Conservation (phyloP, 306 rosid genomes). For the Castanea sativa region DNA sequence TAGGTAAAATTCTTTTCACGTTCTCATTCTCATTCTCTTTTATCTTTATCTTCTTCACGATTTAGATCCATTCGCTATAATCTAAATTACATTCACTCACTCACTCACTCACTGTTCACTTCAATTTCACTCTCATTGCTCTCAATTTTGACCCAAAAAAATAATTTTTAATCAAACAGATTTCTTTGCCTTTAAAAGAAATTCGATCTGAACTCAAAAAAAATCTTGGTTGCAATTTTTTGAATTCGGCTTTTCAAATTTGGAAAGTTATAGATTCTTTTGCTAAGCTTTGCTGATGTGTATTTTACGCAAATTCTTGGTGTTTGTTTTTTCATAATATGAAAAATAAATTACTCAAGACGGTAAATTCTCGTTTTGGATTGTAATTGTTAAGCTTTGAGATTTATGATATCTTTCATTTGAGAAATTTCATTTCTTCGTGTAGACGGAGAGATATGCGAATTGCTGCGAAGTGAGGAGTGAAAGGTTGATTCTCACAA, state of each 20-base stretch:
- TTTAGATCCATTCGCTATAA: conserved; percentile 24
- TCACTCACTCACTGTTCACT: too few species aligned
- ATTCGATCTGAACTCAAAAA: neutral
- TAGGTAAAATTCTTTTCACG: conserved; percentile 13
- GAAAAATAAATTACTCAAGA: too few species aligned
- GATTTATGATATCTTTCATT: neutral
- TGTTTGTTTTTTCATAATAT: too few species aligned
- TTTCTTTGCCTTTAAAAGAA: neutral
- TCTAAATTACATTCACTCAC: neutral
- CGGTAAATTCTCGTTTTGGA: neutral
- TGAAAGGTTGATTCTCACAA: conserved; percentile 18
- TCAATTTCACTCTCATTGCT: too few species aligned
- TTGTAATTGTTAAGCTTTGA: neutral
- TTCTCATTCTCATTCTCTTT: neutral
- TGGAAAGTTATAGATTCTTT: neutral
- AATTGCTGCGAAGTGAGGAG: conserved; percentile 1
- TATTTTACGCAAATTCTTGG: too few species aligned
- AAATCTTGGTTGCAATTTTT: neutral
- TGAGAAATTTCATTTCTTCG: neutral
- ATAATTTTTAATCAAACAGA: too few species aligned
- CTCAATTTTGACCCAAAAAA: too few species aligned
- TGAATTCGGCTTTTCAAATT: neutral
- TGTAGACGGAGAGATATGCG: conserved; percentile 18
- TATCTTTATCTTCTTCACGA: neutral
- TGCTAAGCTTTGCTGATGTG: neutral